phyloP scores from a whole-genome alignment of 116 monocot species.

The Papilionanthe hybrid region DNA sequence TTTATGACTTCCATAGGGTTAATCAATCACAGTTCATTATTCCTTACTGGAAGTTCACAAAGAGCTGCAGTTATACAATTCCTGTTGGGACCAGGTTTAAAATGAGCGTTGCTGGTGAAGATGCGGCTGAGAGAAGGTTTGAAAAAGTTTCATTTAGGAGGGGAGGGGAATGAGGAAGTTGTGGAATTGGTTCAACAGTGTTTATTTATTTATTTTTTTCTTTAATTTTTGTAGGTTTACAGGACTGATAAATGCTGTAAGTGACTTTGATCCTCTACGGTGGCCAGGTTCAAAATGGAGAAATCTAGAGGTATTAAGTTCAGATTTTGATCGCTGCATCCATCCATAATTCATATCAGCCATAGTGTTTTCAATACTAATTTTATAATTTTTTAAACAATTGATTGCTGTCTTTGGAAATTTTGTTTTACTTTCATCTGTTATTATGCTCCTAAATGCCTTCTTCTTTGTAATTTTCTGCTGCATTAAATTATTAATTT shows the following conservation, averaged over 20 bases:
- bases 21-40: slow-evolving; percentile 65
- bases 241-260: slow-evolving; percentile 61
- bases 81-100: slow-evolving; percentile 75
- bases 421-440: neutral
- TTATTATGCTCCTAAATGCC: neutral
- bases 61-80: slow-evolving; percentile 58
- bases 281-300: slow-evolving; percentile 95
- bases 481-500: neutral
- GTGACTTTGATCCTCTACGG: slow-evolving; percentile 62
- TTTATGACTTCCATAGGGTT: slow-evolving; percentile 24
- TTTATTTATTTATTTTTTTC: neutral
- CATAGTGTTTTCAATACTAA: neutral
- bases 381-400: neutral
- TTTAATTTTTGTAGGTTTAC: slow-evolving; percentile 41
- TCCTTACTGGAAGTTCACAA: slow-evolving; percentile 62
- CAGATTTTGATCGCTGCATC: neutral
- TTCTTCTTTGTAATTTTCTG: neutral
- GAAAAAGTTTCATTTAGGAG: neutral
- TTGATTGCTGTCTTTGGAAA: neutral
- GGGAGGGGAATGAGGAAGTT: neutral
- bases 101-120: slow-evolving; percentile 66
- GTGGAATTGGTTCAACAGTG: neutral
- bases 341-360: neutral
- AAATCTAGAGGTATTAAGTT: slow-evolving; percentile 47
- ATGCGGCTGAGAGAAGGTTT: slow-evolving; percentile 83